Evolutionary conservation across 202 grass and related monocot species (phyloP).

Genomic region (Carex sylvatica): DNA sequence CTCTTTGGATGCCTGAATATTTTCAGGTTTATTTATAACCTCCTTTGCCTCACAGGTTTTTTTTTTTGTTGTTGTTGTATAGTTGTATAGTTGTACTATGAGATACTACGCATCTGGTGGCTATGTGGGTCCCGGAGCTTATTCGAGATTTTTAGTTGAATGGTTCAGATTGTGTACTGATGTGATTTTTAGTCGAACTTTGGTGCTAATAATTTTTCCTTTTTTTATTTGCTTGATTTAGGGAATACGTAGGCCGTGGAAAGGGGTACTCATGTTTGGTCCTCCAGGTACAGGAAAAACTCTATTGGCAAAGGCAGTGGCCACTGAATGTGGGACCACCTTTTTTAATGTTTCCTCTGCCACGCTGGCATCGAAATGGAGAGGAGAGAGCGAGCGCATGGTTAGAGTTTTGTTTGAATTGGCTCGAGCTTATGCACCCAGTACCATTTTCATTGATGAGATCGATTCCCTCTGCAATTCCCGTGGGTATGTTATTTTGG

Average conservation of each 20-base stretch:
- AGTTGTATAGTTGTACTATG: too few relatives aligned
- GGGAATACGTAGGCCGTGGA: conserved; percentile 99
- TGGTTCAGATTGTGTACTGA: background rate
- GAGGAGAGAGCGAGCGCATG: conserved; percentile 98
- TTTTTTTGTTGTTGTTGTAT: too few relatives aligned
- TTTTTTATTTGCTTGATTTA: conserved; percentile 30
- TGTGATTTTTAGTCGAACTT: background rate
- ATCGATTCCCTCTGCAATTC: conserved; percentile 98
- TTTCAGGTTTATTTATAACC: conserved; percentile 71
- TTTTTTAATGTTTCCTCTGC: conserved; percentile 99
- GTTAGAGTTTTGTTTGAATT: conserved; percentile 95
- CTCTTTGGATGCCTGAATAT: conserved; percentile 99
- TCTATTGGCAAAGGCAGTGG: conserved; percentile 95
- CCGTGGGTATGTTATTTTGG: conserved; percentile 55
- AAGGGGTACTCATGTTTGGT: conserved; percentile 99
- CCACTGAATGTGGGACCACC: conserved; percentile 97
- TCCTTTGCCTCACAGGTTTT: too few relatives aligned
- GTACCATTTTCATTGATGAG: conserved; percentile 99
- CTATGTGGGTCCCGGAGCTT: too few relatives aligned
- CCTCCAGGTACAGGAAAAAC: conserved; percentile 98
- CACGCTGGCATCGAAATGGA: conserved; percentile 98
- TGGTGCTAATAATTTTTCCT: background rate
- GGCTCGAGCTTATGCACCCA: conserved; percentile 95
- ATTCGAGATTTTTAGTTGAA: background rate
- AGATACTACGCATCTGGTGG: too few relatives aligned